These are phyloP conservation scores for Mycena rosella DNA, from an alignment of 768 basidiomycete genomes.

Conservation along the genomic window DNA sequence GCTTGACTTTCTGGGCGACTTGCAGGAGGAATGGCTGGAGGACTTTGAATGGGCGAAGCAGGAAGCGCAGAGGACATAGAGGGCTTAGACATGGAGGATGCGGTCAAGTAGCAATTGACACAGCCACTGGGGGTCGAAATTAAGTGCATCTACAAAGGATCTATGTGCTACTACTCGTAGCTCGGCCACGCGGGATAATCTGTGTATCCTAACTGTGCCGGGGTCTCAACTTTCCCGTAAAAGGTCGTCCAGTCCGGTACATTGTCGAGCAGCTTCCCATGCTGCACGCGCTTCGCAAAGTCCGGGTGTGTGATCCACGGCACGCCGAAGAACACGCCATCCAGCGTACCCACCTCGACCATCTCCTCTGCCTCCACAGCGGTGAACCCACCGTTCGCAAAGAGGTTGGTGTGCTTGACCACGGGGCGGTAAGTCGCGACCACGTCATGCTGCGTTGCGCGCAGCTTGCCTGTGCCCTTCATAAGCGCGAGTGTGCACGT, in stretches of 20 bases:
- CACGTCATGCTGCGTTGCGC: constrained; percentile 12
- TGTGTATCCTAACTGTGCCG: neutral
- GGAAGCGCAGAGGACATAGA: no score
- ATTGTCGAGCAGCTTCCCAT: constrained; percentile 52
- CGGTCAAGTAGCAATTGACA: no score
- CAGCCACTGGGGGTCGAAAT: no score
- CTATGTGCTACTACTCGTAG: neutral
- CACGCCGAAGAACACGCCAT: constrained; percentile 53
- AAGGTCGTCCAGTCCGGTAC: constrained; percentile 10
- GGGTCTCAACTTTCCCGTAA: neutral
- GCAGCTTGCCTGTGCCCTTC: neutral
- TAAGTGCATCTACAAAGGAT: no score
- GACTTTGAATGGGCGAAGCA: constrained; percentile 16
- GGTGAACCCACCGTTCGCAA: constrained; percentile 52
- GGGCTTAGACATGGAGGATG: no score
- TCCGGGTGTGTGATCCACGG: constrained; percentile 57
- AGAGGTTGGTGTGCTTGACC: constrained; percentile 43
- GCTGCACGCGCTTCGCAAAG: constrained; percentile 50
- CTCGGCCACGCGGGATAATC: constrained; percentile 3
- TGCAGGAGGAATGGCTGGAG: constrained; percentile 16
- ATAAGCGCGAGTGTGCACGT: neutral
- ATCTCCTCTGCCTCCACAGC: constrained; percentile 53
- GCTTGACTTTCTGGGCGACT: constrained; percentile 15
- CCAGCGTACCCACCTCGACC: constrained; percentile 49
- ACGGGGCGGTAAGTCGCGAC: constrained; percentile 52